Base-by-base conservation (phyloP, 208 protist species). In the Acanthamoeba triangularis region DNA sequence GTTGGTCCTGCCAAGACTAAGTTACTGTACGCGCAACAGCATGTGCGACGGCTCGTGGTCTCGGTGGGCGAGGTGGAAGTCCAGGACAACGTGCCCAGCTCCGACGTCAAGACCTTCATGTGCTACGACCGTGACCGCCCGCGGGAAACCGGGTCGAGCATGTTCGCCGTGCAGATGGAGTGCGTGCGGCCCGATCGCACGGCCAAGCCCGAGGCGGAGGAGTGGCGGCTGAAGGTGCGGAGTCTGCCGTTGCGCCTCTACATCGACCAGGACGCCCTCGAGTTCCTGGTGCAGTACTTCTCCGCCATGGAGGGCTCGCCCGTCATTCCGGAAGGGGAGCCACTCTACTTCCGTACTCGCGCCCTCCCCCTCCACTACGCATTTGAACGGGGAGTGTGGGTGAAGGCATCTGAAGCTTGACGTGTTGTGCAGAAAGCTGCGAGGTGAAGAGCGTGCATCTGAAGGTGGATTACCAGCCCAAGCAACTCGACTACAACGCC, bases 221-320 rank as follows among this genome's bases (percentile, higher is more conserved):
- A 94, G 49, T 94, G 91, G 91, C 30, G 91, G 14, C 44, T 94
- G 11, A 80, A 85, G 49, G 67, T 94, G 30, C 52, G 49, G 7
- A 94, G 44, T 7, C 49, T 94, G 30, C 91, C 91, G 33, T 44
- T 94, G 33, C 65, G 91, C 10, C 56, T 94, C 28, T 94, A 94
- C 54, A 59, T 94, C 28, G 91, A 94, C 69, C 91, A 94, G 91
- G 91, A 94, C 25, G 91, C 91, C 20, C 91, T 94, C 37, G 91
- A 94, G 72, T 94, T 94, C 69, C 91, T 94, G 6, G 69, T 56
- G 1, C 91, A 69, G 2, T 94, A 69, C 69, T 85, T 94, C 33
- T 67, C 44, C 30, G n/a, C 44, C 54, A 82, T 94, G 67, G 91
- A 94, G 59, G 35, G 54, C 63, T 94, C 91, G 6, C 63, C 91